Conservation (phyloP, 2,329 filamentous ascomycete genomes). For the Neonectria faginata region DNA sequence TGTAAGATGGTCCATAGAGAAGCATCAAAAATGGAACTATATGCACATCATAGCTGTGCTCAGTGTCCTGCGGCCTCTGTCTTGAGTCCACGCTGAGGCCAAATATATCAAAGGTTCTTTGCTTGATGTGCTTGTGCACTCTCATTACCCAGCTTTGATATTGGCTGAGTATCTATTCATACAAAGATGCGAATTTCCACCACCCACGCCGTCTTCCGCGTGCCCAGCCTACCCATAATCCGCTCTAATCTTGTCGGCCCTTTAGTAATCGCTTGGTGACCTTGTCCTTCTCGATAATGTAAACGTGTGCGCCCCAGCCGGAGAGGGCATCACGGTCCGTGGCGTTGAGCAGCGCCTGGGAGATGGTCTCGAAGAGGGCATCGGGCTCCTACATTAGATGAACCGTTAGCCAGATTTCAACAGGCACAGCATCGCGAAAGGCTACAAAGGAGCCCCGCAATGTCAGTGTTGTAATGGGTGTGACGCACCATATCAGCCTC, state of each 20-base stretch:
- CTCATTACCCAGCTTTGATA: conserved; percentile 44
- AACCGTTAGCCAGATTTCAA: conserved; percentile 35
- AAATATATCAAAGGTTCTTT: conserved; percentile 15
- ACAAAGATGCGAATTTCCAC: conserved; percentile 49
- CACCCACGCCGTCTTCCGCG: conserved; percentile 25
- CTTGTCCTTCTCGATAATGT: conserved; percentile 99
- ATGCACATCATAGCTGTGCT: conserved; percentile 11
- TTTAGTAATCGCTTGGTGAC: conserved; percentile 98
- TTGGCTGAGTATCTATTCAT: conserved; percentile 50
- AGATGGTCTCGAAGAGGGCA: conserved; percentile 98
- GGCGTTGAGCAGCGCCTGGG: conserved; percentile 93
- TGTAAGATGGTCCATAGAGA: conserved; percentile 26
- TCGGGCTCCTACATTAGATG: conserved; percentile 72
- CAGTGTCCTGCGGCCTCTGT: too few species aligned
- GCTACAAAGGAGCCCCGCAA: background rate
- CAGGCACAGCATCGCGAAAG: too few species aligned
- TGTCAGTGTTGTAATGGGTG: conserved; percentile 1
- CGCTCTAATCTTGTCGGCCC: conserved; percentile 87
- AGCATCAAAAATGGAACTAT: conserved; percentile 11
- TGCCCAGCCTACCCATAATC: conserved; percentile 33
- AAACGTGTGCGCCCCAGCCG: conserved; percentile 98
- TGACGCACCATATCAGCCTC: conserved; percentile 90
- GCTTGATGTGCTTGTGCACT: conserved; percentile 39
- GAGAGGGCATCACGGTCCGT: conserved; percentile 97
- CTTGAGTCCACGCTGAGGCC: background rate